phyloP scores from a whole-genome alignment of 169 alveolate species.

The Besnoitia besnoiti region DNA sequence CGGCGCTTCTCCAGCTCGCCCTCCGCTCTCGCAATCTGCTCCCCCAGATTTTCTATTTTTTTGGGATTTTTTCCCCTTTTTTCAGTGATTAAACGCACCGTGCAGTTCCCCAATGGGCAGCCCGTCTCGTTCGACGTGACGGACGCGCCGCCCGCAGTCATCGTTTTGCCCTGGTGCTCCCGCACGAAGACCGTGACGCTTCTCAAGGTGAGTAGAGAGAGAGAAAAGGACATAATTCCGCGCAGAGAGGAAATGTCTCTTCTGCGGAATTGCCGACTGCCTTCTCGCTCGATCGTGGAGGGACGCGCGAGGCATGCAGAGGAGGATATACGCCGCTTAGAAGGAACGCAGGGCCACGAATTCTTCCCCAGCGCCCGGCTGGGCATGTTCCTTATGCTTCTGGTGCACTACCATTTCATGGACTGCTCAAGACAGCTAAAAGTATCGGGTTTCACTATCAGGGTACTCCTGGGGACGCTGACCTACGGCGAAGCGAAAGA shows the following conservation, averaged over 20 bases:
- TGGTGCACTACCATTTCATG: too few species aligned
- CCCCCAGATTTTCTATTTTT: neutral
- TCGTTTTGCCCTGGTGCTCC: conserved; percentile 38
- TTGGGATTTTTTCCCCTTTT: neutral
- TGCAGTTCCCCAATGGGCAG: conserved; percentile 50
- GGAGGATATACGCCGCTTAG: too few species aligned
- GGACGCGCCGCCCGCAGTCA: conserved; percentile 60
- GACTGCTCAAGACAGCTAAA: too few species aligned
- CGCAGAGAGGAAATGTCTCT: neutral
- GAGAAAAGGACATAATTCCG: neutral
- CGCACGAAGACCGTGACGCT: conserved; percentile 38
- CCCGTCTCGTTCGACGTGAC: conserved; percentile 36
- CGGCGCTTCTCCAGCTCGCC: neutral
- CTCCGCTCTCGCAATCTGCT: neutral
- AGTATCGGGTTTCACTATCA: too few species aligned
- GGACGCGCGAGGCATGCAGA: too few species aligned
- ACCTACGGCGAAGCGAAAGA: too few species aligned
- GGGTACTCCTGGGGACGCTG: too few species aligned
- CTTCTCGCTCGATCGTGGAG: too few species aligned
- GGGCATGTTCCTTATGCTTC: too few species aligned
- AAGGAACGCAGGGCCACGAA: too few species aligned
- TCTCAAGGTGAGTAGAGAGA: conserved; percentile 35
- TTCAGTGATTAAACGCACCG: conserved; percentile 46
- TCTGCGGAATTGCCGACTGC: too few species aligned
- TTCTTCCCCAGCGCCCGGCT: too few species aligned